A percentile compares a stretch with the other conserved stretches of the same genome.
Conservation (phyloP, 495 filamentous ascomycete species). For the Penicillium cataractarum region DNA sequence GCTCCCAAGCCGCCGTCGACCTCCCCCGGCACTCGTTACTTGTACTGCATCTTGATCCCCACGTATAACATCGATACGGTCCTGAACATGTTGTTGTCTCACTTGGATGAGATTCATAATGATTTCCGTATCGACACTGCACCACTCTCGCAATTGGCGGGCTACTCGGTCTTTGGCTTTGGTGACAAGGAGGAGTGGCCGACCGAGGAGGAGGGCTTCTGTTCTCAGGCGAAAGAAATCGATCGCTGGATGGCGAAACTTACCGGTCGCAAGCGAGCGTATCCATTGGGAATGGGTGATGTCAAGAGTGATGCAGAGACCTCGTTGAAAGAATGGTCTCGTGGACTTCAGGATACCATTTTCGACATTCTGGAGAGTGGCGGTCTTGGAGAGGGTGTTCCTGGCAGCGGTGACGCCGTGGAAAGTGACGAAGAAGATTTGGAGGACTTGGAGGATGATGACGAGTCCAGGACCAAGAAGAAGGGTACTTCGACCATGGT, state of each 20-base stretch:
- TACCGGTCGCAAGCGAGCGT: slow-evolving; percentile 77
- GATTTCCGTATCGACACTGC: slow-evolving; percentile 95
- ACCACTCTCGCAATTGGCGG: slow-evolving; percentile 72
- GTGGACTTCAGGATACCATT: slow-evolving; percentile 73
- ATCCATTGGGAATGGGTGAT: slow-evolving; percentile 86
- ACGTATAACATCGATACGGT: slow-evolving; percentile 93
- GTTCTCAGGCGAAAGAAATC: slow-evolving; percentile 82
- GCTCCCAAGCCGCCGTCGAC: slow-evolving; percentile 55
- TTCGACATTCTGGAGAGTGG: slow-evolving; percentile 63
- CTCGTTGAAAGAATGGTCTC: slow-evolving; percentile 74
- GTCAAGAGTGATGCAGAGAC: slow-evolving; percentile 69
- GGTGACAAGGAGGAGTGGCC: slow-evolving; percentile 92
- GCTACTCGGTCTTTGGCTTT: slow-evolving; percentile 92
- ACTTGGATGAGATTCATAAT: slow-evolving; percentile 88
- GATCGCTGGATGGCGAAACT: slow-evolving; percentile 96
- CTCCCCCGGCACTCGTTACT: slow-evolving; percentile 56
- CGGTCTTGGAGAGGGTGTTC: slow-evolving; percentile 75
- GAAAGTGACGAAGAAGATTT: slow-evolving; percentile 82
- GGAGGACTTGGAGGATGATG: slow-evolving; percentile 44
- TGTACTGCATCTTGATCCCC: slow-evolving; percentile 83
- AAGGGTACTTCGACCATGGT: slow-evolving; percentile 53
- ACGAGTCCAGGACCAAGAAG: slow-evolving; percentile 36
- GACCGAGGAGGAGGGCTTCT: slow-evolving; percentile 86
- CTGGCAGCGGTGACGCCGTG: slow-evolving; percentile 76
- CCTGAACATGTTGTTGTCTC: slow-evolving; percentile 76